A percentile compares a stretch with the other conserved stretches of the same genome.
Conservation (phyloP, 805 yeast species). For the Suhomyces emberorum region DNA sequence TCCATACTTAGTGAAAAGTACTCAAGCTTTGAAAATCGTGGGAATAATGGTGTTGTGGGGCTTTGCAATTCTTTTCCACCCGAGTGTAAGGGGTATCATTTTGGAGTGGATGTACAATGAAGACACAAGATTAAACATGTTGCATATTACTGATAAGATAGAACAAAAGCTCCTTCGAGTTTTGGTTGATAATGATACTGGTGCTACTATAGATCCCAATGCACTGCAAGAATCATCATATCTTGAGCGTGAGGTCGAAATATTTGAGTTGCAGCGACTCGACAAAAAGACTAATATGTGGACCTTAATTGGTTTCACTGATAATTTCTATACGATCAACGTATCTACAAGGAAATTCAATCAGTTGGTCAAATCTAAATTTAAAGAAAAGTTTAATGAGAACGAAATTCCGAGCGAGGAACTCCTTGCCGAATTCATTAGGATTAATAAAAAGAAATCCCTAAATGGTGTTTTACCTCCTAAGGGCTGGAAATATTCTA, state of each 20-base stretch:
- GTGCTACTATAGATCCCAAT: neutral
- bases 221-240: slow-evolving; percentile 3
- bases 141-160: slow-evolving; percentile 46
- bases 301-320: slow-evolving; percentile 59
- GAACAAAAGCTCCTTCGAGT: slow-evolving; percentile 36
- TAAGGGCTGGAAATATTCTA: slow-evolving; percentile 51
- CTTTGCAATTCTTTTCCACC: slow-evolving; percentile 44
- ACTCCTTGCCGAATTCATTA: neutral
- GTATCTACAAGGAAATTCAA: slow-evolving; percentile 11
- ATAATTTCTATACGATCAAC: slow-evolving; percentile 52
- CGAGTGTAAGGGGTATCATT: slow-evolving; percentile 45
- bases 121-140: slow-evolving; percentile 54
- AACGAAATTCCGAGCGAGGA: slow-evolving; percentile 1
- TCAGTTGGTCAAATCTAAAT: neutral
- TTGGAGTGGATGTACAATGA: slow-evolving; percentile 54
- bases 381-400: neutral
- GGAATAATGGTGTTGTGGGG: slow-evolving; percentile 50
- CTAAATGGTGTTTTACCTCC: slow-evolving; percentile 54
- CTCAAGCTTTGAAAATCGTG: slow-evolving; percentile 12
- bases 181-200: slow-evolving; percentile 1
- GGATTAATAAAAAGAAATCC: slow-evolving; percentile 9
- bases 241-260: slow-evolving; percentile 48
- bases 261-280: slow-evolving; percentile 63
- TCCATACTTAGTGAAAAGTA: slow-evolving; percentile 25
- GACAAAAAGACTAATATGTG: slow-evolving; percentile 51